These are phyloP conservation scores for Suillus subluteus DNA, from an alignment of 768 basidiomycete genomes.

Conservation along the genomic window DNA sequence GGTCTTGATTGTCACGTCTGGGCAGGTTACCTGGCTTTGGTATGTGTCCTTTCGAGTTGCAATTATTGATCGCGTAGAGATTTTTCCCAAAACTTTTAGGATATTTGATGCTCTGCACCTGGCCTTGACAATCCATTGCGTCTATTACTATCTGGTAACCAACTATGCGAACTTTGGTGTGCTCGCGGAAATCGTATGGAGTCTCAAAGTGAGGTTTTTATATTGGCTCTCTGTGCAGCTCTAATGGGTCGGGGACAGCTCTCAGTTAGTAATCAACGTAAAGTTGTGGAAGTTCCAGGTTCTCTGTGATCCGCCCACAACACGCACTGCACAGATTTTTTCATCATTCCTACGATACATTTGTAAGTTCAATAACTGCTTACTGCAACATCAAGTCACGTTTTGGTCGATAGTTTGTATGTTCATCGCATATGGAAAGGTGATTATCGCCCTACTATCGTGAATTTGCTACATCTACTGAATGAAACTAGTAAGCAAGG, in stretches of 20 bases:
- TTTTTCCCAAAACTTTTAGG: conserved; percentile 23
- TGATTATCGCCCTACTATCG: not conserved
- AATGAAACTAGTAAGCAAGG: not conserved
- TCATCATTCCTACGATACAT: not conserved
- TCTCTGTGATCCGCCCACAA: not conserved
- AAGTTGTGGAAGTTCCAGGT: not conserved
- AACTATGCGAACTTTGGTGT: conserved; percentile 36
- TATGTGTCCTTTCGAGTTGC: not conserved
- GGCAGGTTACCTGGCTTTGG: conserved; percentile 15
- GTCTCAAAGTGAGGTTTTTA: conserved; percentile 6
- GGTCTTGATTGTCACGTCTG: not conserved
- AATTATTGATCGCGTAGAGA: not conserved
- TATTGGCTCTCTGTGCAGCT: not conserved
- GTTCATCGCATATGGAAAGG: conserved; percentile 3
- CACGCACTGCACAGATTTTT: not conserved
- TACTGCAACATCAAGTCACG: not conserved
- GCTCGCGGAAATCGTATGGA: conserved; percentile 36
- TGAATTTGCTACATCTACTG: no score
- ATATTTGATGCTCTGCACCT: conserved; percentile 40
- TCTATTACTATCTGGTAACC: conserved; percentile 42
- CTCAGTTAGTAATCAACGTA: not conserved
- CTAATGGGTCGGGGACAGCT: not conserved
- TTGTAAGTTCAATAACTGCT: not conserved
- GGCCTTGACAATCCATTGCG: conserved; percentile 35
- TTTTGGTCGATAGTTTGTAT: not conserved